Evolutionary conservation across 208 protist genomes (phyloP).

Genomic region (Tritrichomonas musculus): DNA sequence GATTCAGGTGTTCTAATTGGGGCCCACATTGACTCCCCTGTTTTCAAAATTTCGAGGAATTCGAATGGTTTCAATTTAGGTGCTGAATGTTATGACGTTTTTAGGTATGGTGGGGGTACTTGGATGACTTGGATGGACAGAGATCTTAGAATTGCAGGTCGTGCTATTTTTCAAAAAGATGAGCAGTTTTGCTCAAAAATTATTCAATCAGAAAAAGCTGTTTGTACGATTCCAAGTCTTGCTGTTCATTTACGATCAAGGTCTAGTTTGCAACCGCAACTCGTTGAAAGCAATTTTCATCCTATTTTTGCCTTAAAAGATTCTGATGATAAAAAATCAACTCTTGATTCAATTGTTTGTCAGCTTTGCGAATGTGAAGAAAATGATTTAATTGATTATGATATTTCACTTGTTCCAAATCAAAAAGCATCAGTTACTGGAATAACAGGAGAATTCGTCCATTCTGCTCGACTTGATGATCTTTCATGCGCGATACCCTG

Average conservation of each 20-base stretch:
- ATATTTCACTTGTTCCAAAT: no score
- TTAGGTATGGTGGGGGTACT: not conserved
- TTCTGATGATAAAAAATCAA: no score
- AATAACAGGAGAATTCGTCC: not conserved
- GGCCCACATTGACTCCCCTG: not conserved
- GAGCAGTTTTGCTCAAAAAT: not conserved
- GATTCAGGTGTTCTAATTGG: not conserved
- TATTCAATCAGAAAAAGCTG: not conserved
- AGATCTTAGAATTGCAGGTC: constrained; percentile 30
- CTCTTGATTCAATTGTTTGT: no score
- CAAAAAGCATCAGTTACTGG: no score
- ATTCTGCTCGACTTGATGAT: not conserved
- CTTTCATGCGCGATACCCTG: not conserved
- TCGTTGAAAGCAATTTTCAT: not conserved
- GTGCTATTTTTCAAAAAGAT: not conserved
- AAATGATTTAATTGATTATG: no score
- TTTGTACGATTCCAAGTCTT: not conserved
- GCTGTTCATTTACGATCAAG: not conserved
- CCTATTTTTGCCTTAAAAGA: no score
- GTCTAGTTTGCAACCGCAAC: not conserved
- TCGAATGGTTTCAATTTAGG: not conserved
- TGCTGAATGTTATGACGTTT: not conserved
- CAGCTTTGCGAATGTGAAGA: no score
- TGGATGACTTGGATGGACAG: constrained; percentile 16
- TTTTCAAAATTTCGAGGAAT: not conserved